Base-by-base conservation (phyloP, 2,329 filamentous ascomycete genomes). In the Xylaria sp. region DNA sequence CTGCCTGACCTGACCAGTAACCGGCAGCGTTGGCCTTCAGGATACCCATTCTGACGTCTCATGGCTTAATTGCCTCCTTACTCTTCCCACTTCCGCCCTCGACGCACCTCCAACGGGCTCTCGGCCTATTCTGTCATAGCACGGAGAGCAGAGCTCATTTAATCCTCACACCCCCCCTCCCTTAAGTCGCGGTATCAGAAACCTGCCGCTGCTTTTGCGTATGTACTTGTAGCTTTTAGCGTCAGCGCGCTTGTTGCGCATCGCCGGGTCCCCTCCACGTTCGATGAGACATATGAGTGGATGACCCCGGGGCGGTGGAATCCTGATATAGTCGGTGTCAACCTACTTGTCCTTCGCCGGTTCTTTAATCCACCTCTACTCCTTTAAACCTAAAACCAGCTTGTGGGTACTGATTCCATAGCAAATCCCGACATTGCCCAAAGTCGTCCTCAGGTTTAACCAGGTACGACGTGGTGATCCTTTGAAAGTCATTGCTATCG, bases 1-100 rank as follows among this genome's bases (percentile, higher is more conserved):
- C 80, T 84, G 82, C 82, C 82, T 82, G 81, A 84, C 81, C 75
- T 77, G 76, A 72, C 78, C 72, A 76, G 75, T 77, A 76, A 70
- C 72, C 70, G 70, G 63, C 72, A 65, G 69, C 72, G 58, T 74
- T 69, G 66, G 68, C 69, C 73, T 68, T 72, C 70, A 70, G 61
- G 66, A 73, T 70, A 70, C 72, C 72, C 74, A 72, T 72, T 75
- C 75, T 75, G 73, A 74, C 75, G 68, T 68, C 65, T 71, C 44
- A 70, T 74, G 68, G 61, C 60, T 66, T 64, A 69, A 72, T 67
- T 54, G 68, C 66, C 73, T 73, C 70, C 68, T 65, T 70, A 63
- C 64, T 70, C 64, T 52, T 68, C 54, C 50, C 61, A 61, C 64
- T 71, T 55, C 65, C 70, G 28, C 60, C 59, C 61, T 63, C 62